Evolutionary conservation across 768 basidiomycete genomes (phyloP).

Genomic region (Mycena latifolia): DNA sequence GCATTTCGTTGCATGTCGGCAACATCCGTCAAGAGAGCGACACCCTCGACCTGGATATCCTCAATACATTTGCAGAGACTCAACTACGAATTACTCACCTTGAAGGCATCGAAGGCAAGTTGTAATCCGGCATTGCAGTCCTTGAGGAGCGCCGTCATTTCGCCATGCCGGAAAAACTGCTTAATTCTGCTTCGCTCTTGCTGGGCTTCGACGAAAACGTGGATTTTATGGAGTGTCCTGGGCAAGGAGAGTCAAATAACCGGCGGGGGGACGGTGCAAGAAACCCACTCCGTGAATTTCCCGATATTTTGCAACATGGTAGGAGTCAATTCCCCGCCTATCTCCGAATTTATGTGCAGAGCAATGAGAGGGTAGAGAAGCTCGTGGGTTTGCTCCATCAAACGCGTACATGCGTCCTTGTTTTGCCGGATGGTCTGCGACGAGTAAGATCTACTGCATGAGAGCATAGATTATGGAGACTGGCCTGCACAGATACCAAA

Average conservation of each 20-base stretch:
- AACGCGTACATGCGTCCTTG: neutral
- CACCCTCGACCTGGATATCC: neutral
- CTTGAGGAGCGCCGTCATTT: neutral
- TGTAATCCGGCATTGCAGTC: neutral
- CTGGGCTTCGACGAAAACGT: neutral
- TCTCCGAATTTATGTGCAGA: neutral
- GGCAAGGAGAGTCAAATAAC: neutral
- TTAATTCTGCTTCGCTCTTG: no score
- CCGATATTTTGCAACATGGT: neutral
- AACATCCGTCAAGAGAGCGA: neutral
- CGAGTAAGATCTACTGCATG: neutral
- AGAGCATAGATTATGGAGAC: neutral
- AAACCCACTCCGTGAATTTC: neutral
- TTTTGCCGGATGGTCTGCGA: neutral
- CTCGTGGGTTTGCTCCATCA: neutral
- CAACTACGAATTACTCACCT: neutral
- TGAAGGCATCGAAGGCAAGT: neutral
- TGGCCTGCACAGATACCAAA: neutral
- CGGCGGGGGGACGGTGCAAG: no score
- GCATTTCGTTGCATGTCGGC: neutral
- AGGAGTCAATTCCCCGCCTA: neutral
- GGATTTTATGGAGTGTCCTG: slow-evolving; percentile 1
- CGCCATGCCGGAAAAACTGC: no score
- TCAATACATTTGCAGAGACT: neutral
- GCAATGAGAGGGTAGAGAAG: neutral